Evolutionary conservation across 805 yeast species (phyloP).

Genomic region (Wickerhamomyces mucosus): DNA sequence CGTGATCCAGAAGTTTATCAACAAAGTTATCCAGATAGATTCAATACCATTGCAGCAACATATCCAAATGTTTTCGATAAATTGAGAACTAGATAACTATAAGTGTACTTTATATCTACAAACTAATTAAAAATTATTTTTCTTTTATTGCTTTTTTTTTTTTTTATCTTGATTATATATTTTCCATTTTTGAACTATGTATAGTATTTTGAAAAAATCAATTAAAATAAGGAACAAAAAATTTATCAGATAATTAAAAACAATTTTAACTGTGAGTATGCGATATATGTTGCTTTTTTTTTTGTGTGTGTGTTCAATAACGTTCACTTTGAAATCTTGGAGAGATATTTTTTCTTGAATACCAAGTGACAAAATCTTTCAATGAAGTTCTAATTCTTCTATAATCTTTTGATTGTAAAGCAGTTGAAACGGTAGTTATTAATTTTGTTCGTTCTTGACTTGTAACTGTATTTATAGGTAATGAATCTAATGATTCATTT

Average conservation of each 20-base stretch:
- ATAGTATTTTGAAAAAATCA: too few relatives aligned
- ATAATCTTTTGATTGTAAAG: constrained; percentile 59
- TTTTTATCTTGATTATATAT: too few relatives aligned
- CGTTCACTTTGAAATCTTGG: constrained; percentile 24
- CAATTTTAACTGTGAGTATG: too few relatives aligned
- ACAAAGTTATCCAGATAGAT: constrained; percentile 59
- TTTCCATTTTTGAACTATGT: too few relatives aligned
- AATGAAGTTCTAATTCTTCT: constrained; percentile 64
- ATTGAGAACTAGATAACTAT: constrained; percentile 25
- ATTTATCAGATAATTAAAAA: too few relatives aligned
- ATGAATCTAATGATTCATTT: constrained; percentile 37
- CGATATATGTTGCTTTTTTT: too few relatives aligned
- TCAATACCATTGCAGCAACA: constrained; percentile 51
- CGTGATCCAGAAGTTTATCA: constrained; percentile 79
- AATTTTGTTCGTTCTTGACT: constrained; percentile 61
- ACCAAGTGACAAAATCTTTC: constrained; percentile 77
- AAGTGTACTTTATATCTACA: too few relatives aligned
- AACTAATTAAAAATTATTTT: too few relatives aligned
- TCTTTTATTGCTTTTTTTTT: too few relatives aligned
- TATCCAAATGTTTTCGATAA: constrained; percentile 65
- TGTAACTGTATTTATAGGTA: constrained; percentile 59
- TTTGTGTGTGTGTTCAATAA: too few relatives aligned
- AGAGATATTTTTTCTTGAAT: constrained; percentile 62
- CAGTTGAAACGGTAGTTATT: constrained; percentile 42
- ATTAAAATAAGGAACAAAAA: too few relatives aligned